Percentiles rank a stretch among this genome's conserved stretches.
phyloP scores from a whole-genome alignment of 257 asterid species.

The Fraxinus pennsylvanica region DNA sequence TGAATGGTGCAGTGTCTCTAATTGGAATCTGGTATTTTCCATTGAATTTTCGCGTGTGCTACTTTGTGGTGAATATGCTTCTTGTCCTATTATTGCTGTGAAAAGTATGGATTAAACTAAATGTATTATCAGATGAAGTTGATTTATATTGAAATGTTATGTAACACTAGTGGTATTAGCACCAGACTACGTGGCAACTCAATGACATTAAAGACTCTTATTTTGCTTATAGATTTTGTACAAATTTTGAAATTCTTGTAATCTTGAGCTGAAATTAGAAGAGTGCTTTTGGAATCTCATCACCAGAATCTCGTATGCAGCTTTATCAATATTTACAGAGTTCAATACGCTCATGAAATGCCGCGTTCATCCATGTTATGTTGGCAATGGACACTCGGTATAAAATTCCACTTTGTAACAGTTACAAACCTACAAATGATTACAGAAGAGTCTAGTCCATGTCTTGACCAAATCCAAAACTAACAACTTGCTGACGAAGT shows the following conservation, averaged over 20 bases:
- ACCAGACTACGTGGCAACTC: too few relatives aligned
- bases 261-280: not conserved
- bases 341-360: not conserved
- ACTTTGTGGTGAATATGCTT: conserved; percentile 74
- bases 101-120: conserved; percentile 43
- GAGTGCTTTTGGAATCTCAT: not conserved
- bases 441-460: not conserved
- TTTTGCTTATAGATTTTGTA: not conserved
- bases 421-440: not conserved
- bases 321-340: not conserved
- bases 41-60: conserved; percentile 54
- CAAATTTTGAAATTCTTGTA: not conserved
- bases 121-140: not conserved
- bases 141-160: not conserved
- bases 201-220: not conserved
- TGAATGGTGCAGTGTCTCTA: too few relatives aligned
- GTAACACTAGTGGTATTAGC: too few relatives aligned
- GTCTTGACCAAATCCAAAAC: not conserved
- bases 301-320: not conserved
- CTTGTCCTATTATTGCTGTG: conserved; percentile 81
- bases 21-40: not conserved
- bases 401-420: not conserved
- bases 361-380: not conserved
- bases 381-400: not conserved
- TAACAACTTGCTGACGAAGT: not conserved